phyloP scores from a whole-genome alignment of 306 rosid genomes.

The Cucumis sativus region DNA sequence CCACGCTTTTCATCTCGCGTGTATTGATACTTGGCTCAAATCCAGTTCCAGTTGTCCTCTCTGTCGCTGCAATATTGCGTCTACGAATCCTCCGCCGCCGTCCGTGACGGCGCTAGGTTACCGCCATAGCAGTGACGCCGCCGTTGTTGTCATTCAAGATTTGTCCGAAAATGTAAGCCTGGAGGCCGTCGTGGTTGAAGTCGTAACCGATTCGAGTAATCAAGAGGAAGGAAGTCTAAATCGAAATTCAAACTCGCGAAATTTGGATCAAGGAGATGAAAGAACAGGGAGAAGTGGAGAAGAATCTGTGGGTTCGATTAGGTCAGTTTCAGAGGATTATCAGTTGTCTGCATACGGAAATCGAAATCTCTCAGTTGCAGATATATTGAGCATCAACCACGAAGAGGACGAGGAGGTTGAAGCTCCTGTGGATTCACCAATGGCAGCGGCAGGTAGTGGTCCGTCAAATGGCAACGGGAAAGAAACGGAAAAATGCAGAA shows the following conservation, averaged over 20 bases:
- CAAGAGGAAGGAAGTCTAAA: background rate
- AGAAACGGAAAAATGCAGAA: slow-evolving; percentile 6
- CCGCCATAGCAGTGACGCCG: slow-evolving; percentile 21
- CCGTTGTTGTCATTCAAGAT: slow-evolving; percentile 26
- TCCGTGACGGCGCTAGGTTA: slow-evolving; percentile 19
- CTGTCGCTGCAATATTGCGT: slow-evolving; percentile 38
- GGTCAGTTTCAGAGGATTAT: slow-evolving; percentile 17
- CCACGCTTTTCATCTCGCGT: slow-evolving; percentile 72
- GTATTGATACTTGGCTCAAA: slow-evolving; percentile 68
- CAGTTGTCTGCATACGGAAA: background rate
- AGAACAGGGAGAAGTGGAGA: background rate
- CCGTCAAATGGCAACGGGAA: background rate
- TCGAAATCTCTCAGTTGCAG: slow-evolving; percentile 18
- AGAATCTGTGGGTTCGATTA: background rate
- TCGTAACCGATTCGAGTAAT: background rate
- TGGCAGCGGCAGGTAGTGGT: slow-evolving; percentile 6
- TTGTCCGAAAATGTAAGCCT: background rate
- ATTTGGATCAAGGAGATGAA: background rate
- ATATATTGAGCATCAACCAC: slow-evolving; percentile 18
- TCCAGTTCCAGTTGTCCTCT: slow-evolving; percentile 56
- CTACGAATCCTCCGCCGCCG: background rate
- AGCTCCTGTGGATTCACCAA: slow-evolving; percentile 14
- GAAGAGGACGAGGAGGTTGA: background rate
- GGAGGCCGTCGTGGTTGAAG: slow-evolving; percentile 15
- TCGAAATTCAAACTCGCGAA: background rate